Conservation (phyloP, 139 green algal species). For the Tetraselmis chui region DNA sequence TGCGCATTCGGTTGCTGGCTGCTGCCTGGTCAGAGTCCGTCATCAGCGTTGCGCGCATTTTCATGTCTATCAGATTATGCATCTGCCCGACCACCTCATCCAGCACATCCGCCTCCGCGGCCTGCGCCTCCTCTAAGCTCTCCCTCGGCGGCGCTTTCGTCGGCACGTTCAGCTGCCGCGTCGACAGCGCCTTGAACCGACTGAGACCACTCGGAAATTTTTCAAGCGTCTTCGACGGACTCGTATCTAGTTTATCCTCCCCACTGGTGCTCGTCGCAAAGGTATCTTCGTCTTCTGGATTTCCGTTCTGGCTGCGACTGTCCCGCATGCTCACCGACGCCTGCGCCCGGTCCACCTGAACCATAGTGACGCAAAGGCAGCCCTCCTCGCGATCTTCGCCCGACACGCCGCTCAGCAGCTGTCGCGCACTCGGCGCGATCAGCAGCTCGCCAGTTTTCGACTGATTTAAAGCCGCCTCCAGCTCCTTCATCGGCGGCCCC, state of each 20-base stretch:
- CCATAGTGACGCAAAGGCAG: neutral
- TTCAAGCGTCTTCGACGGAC: too few relatives aligned
- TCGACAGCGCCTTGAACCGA: neutral
- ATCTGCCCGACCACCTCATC: neutral
- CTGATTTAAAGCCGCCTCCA: neutral
- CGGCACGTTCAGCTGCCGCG: neutral
- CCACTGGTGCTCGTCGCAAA: too few relatives aligned
- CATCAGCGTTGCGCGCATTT: neutral
- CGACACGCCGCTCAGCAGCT: neutral
- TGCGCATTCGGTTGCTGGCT: neutral
- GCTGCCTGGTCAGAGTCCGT: neutral
- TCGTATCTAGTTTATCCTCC: too few relatives aligned
- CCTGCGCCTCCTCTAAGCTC: too few relatives aligned
- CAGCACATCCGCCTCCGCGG: too few relatives aligned
- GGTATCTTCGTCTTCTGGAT: too few relatives aligned
- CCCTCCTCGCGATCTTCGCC: neutral
- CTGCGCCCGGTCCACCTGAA: too few relatives aligned
- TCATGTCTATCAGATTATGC: neutral
- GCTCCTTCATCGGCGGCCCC: neutral
- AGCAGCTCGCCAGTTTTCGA: neutral
- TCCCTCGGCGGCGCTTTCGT: too few relatives aligned
- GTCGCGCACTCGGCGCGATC: neutral
- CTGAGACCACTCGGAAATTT: too few relatives aligned
- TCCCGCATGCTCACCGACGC: too few relatives aligned
- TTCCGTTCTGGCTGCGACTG: too few relatives aligned